phyloP scores from a whole-genome alignment of 2,329 filamentous ascomycete genomes.

The Ophiocordyceps camponoti-leonardi region DNA sequence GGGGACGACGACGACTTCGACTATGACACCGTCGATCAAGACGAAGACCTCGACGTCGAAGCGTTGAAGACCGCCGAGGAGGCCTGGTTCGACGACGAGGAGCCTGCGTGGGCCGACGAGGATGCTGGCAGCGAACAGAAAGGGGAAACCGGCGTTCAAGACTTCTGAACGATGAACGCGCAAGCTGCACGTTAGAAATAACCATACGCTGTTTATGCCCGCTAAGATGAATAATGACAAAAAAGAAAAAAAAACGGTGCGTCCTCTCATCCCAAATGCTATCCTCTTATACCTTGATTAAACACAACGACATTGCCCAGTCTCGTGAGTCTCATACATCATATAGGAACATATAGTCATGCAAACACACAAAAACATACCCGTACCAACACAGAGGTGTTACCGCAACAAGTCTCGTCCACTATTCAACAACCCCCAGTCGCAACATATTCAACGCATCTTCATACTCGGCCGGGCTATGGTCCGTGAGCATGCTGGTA shows the following conservation, averaged over 20 bases:
- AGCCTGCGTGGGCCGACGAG: constrained; percentile 44
- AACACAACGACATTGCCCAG: no score
- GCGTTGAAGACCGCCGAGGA: constrained; percentile 49
- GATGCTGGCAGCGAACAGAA: constrained; percentile 9
- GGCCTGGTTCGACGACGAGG: constrained; percentile 65
- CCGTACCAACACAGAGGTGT: neutral
- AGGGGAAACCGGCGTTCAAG: constrained; percentile 56
- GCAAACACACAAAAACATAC: no score
- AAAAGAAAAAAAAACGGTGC: no score
- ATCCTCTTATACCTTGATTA: no score
- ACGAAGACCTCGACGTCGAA: constrained; percentile 52
- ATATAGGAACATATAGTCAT: no score
- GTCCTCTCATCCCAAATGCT: no score
- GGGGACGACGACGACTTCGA: constrained; percentile 68
- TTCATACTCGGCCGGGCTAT: constrained; percentile 60
- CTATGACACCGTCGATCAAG: constrained; percentile 51
- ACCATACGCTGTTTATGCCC: no score
- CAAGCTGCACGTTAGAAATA: no score
- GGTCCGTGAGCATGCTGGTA: constrained; percentile 57
- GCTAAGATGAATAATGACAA: no score
- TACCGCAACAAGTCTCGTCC: neutral
- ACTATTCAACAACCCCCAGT: constrained; percentile 23
- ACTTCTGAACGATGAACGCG: constrained; percentile 32
- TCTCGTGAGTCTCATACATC: no score
- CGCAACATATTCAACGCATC: constrained; percentile 45